phyloP scores from a whole-genome alignment of 352 stramenopile genomes.

The Globisporangium nunn region DNA sequence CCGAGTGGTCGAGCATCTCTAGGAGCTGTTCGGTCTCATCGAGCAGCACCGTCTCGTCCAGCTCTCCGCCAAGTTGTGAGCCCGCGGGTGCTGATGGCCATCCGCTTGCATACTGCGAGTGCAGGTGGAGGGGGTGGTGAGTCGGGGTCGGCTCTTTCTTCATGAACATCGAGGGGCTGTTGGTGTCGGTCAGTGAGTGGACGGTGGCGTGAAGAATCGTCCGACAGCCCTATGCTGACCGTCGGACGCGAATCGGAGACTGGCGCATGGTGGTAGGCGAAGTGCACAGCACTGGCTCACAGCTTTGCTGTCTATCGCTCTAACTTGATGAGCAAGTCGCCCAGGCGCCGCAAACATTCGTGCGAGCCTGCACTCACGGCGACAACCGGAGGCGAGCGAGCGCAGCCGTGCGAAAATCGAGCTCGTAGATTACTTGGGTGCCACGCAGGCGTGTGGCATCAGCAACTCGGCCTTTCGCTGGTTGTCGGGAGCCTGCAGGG shows the following conservation, averaged over 20 bases:
- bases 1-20: not conserved
- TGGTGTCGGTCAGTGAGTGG: not conserved
- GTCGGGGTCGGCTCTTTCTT: not conserved
- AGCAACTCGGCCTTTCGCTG: no score
- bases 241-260: not conserved
- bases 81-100: not conserved
- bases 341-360: not conserved
- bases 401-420: not conserved
- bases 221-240: not conserved
- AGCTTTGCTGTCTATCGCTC: not conserved
- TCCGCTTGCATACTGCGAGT: not conserved
- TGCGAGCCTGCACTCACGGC: not conserved
- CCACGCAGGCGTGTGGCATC: no score
- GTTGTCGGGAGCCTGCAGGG: no score
- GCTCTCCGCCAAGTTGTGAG: not conserved
- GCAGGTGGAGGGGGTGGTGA: not conserved
- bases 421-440: not conserved
- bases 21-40: constrained; percentile 3
- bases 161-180: not conserved
- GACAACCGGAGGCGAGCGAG: not conserved
- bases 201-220: not conserved
- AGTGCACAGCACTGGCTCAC: not conserved
- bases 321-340: not conserved
- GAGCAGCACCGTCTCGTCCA: constrained; percentile 2
- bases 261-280: not conserved